Base-by-base conservation (phyloP, 192 early-diverging fungal genomes). In the Mortierella antarctica region DNA sequence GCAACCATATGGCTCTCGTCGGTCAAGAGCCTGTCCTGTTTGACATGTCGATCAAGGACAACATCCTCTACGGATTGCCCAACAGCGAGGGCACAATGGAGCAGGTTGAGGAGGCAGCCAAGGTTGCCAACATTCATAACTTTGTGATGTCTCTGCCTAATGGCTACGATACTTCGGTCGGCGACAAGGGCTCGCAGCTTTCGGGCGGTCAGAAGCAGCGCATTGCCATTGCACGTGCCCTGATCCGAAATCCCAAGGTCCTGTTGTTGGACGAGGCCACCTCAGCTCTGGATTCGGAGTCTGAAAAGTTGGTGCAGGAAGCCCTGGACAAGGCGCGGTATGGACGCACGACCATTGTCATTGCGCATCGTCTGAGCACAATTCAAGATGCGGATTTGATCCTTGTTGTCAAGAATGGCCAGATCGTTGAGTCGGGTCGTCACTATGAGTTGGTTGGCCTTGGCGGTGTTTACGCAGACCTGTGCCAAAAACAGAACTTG, bases 1-100 rank as follows among this genome's bases (percentile, higher is more conserved):
- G 97, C 61, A 50, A 70, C 31, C 88, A 88, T 66, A 82, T 96
- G 86, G 92, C 95, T 17, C 83, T 98, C n/a, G 97, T 98, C 12
- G 92, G 92, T 23, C 97, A 98, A 80, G 96, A 97, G 85, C 97
- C 97, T 6, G 89, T 94, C 48, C 79, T 98, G 48, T 97, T 97
- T 73, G 94, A 96, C 84, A 84, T 94, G 78, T 87, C 91, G 31
- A 93, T 98, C 70, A 87, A 86, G 39, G 95, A 97, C 15, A 98
- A 98, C 88, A 96, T 98, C 59, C 85, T 83, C 8, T 97, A 94
- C 74, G 92, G 91, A 39, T 72, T 85, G 0, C 86, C 88, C 11
- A 47, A 82, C 20, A 56, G 67, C 5, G 67, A 72, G 13, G 79
- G 74, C 4, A 82, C 92, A 7, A 80, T 88, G 56, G 73, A 82